Percentiles rank a stretch among this genome's conserved stretches.
Evolutionary conservation across 2,329 filamentous ascomycete genomes (phyloP).

Genomic region (Tolypocladium cylindrosporum): DNA sequence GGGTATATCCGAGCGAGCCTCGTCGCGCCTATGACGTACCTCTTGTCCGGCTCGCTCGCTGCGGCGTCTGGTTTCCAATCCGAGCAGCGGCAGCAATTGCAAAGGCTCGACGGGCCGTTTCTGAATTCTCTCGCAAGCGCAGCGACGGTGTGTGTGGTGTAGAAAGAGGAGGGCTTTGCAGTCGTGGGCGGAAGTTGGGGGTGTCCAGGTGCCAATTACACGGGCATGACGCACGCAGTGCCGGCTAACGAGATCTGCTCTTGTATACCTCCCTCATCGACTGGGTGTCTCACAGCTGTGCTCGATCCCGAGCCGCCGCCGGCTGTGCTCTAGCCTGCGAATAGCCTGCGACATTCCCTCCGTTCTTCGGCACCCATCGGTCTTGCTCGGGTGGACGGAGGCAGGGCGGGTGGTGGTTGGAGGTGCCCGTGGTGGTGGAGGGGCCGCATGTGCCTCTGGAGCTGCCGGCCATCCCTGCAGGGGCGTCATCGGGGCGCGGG

Average conservation of each 20-base stretch:
- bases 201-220: not conserved
- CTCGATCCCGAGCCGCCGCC: not conserved
- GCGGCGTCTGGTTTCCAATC: too few relatives aligned
- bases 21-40: not conserved
- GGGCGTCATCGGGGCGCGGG: not conserved
- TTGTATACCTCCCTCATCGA: not conserved
- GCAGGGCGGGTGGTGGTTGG: not conserved
- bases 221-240: not conserved
- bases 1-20: constrained; percentile 5
- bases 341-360: not conserved
- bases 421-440: not conserved
- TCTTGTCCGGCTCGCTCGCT: not conserved
- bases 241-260: not conserved
- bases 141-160: not conserved
- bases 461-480: not conserved
- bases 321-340: not conserved
- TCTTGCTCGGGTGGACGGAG: constrained; percentile 24
- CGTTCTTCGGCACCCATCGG: constrained; percentile 21
- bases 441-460: not conserved
- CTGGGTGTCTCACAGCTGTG: not conserved
- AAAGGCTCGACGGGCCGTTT: not conserved
- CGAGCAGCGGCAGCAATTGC: too few relatives aligned
- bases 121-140: not conserved
- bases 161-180: not conserved
- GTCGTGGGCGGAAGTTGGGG: not conserved